Evolutionary conservation across 75 land plant species (phyloP).

Genomic region (Chamaecyparis obtusa): DNA sequence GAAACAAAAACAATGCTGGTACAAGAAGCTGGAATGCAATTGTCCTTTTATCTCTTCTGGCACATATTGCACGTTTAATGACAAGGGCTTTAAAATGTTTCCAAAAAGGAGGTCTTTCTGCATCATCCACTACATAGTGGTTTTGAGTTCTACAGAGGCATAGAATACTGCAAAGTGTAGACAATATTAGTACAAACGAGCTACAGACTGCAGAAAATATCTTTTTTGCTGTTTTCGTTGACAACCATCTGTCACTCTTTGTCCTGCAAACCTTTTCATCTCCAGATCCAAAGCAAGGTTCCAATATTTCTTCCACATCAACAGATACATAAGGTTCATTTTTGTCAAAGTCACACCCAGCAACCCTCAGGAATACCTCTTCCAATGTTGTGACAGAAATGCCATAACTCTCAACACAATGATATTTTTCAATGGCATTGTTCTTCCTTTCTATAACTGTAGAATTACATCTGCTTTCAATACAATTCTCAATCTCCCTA

Average conservation of each 20-base stretch:
- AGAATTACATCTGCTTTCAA: conserved; percentile 14
- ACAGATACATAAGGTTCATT: conserved; percentile 6
- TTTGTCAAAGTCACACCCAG: conserved; percentile 49
- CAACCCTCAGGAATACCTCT: conserved; percentile 88
- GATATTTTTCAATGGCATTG: not conserved
- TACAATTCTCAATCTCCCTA: conserved; percentile 64
- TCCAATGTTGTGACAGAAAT: conserved; percentile 93
- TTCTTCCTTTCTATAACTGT: conserved; percentile 2
- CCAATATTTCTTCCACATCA: conserved; percentile 8
- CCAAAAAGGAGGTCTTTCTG: conserved; percentile 46
- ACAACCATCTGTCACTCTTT: conserved; percentile 17
- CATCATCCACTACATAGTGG: conserved; percentile 26
- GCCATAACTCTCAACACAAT: conserved; percentile 82
- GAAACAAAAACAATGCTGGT: conserved; percentile 62
- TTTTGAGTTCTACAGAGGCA: conserved; percentile 23
- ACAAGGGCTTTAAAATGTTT: conserved; percentile 59
- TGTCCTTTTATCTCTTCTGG: conserved; percentile 64
- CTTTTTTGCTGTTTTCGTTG: conserved; percentile 13
- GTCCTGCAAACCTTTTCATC: conserved; percentile 9
- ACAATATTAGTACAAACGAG: conserved; percentile 26
- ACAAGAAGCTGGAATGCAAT: conserved; percentile 71
- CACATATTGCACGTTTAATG: conserved; percentile 60
- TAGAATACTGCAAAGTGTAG: conserved; percentile 30
- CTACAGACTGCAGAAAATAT: conserved; percentile 21
- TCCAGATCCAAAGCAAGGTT: not conserved